Conservation (phyloP, 129 eudicot species). For the Saussurea involucrata region DNA sequence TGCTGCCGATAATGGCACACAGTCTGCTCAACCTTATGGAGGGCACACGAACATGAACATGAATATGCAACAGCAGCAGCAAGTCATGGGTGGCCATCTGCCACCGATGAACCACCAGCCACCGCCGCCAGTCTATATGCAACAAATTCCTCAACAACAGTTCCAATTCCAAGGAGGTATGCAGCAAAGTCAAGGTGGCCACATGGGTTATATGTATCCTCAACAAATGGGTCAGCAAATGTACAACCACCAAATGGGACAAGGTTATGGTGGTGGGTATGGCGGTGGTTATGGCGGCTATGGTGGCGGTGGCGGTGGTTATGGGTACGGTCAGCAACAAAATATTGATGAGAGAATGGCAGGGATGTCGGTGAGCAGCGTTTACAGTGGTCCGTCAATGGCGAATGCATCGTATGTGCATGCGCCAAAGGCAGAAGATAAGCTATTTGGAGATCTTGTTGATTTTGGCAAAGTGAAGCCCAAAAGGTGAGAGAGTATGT, state of each 20-base stretch:
- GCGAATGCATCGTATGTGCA: conserved; percentile 49
- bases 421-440: conserved; percentile 71
- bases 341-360: conserved; percentile 69
- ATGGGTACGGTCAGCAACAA: conserved; percentile 60
- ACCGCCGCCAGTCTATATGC: conserved; percentile 31
- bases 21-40: conserved; percentile 34
- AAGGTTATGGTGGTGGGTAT: conserved; percentile 29
- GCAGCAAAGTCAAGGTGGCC: conserved; percentile 38
- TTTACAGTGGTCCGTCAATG: conserved; percentile 34
- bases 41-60: conserved; percentile 18
- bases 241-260: conserved; percentile 66
- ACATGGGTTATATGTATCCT: conserved; percentile 59
- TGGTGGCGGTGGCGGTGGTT: conserved; percentile 37
- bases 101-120: conserved; percentile 39
- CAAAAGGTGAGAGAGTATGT: conserved; percentile 70
- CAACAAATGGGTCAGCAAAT: conserved; percentile 42
- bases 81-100: conserved; percentile 30
- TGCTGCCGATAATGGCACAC: conserved; percentile 26
- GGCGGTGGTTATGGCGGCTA: conserved; percentile 30
- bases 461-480: conserved; percentile 73
- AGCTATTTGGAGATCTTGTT: conserved; percentile 89
- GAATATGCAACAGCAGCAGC: conserved; percentile 14
- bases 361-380: conserved; percentile 51
- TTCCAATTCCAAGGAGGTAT: conserved; percentile 41
- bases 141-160: conserved; percentile 34